A percentile compares a stretch with the other conserved stretches of the same genome.
Conservation (phyloP, 108 stramenopile genomes). For the Craspedostauros australis region DNA sequence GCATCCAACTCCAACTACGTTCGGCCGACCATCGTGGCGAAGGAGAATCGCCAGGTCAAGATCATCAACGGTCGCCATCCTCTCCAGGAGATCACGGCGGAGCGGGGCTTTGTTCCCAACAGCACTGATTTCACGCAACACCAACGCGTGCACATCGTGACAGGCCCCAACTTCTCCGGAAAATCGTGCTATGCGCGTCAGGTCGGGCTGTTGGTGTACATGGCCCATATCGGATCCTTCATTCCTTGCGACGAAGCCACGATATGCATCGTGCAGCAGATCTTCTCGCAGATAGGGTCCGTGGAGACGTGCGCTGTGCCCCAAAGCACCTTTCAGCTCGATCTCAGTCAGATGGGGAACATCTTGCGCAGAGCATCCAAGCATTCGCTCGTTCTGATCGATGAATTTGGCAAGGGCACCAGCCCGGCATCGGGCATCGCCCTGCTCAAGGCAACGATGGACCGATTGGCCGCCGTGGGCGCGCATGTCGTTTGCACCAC, state of each 20-base stretch:
- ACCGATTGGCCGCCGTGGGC: constrained; percentile 43
- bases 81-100: constrained; percentile 89
- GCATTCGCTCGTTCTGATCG: constrained; percentile 83
- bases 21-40: constrained; percentile 54
- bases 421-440: constrained; percentile 91
- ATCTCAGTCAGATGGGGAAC: constrained; percentile 84
- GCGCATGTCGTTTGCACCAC: constrained; percentile 87
- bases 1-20: constrained; percentile 81
- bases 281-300: constrained; percentile 81
- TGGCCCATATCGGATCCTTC: constrained; percentile 91
- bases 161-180: constrained; percentile 92
- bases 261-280: constrained; percentile 85
- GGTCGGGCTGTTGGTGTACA: constrained; percentile 83
- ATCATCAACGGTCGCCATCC: constrained; percentile 91
- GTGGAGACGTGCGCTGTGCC: constrained; percentile 90
- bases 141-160: constrained; percentile 73
- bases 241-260: constrained; percentile 81
- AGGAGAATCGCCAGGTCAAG: constrained; percentile 38
- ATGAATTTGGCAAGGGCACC: constrained; percentile 97
- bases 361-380: constrained; percentile 63
- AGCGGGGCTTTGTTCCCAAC: constrained; percentile 84
- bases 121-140: constrained; percentile 59
- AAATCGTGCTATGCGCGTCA: constrained; percentile 92
- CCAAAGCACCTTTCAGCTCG: constrained; percentile 91
- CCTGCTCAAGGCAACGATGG: constrained; percentile 77